Percentiles rank a stretch among this genome's conserved stretches.
Conservation (phyloP, 2,329 filamentous ascomycete species). For the Coniochaeta pulveracea region DNA sequence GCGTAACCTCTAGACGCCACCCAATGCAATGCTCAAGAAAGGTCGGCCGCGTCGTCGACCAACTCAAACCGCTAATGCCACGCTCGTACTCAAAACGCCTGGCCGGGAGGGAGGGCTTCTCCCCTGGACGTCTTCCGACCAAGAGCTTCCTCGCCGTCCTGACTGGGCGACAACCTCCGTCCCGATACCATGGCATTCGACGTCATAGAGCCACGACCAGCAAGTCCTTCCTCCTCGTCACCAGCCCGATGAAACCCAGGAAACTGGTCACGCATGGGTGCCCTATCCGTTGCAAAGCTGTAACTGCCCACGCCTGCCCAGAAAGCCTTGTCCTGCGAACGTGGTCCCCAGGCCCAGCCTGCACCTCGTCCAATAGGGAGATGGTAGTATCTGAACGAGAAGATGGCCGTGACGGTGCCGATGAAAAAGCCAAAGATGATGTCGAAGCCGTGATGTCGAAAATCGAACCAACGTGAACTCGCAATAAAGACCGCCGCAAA, state of each 20-base stretch:
- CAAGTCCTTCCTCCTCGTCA: conserved; percentile 3
- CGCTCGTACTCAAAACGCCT: no score
- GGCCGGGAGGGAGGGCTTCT: no score
- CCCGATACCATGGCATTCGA: no score
- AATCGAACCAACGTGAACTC: conserved; percentile 80
- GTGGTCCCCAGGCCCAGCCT: conserved; percentile 82
- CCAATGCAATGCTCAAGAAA: no score
- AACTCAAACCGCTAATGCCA: no score
- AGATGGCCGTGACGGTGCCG: conserved; percentile 58
- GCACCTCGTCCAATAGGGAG: conserved; percentile 66
- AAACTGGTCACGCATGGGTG: conserved; percentile 6
- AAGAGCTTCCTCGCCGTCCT: no score
- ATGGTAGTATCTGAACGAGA: conserved; percentile 80
- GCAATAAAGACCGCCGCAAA: conserved; percentile 69
- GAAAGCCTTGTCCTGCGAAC: conserved; percentile 63
- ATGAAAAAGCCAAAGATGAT: conserved; percentile 77
- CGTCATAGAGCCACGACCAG: background rate
- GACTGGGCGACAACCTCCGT: no score
- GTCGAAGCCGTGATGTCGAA: conserved; percentile 86
- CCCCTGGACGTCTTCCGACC: no score
- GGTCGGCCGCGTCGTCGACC: no score
- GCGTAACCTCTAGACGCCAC: no score
- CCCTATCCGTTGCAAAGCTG: conserved; percentile 38
- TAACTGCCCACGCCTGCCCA: conserved; percentile 60
- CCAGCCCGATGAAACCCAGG: background rate